Base-by-base conservation (phyloP, 2,329 filamentous ascomycete genomes). In the Penicillium sp. region DNA sequence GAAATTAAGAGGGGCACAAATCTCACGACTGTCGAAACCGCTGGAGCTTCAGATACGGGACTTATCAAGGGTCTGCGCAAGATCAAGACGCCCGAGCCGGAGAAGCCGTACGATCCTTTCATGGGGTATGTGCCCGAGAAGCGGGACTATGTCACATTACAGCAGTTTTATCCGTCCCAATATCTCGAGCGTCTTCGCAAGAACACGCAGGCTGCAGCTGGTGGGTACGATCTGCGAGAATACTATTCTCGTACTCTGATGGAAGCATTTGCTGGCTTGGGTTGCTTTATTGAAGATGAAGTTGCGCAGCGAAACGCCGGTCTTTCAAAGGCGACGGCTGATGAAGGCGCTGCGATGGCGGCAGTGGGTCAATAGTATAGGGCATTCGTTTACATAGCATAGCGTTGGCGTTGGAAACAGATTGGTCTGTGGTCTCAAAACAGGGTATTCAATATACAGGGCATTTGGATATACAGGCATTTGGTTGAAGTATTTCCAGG, bases 251-350 rank as follows among this genome's bases (percentile, higher is more conserved):
- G 91, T 23, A 85, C 88, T 23, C 74, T 98, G 66, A 87, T 89
- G 53, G 91, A 96, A 66, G 90, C 92, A 0, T 97, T 96, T 71
- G 83, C 88, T 0, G 93, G 95, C 0, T 70, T 98, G 52, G 89
- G 88, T 0, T 88, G 95, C 37, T 95, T 95, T 60, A 77, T 98
- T 37, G 86, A 81, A 31, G 89, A 96, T 40, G 91, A 95, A 64
- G 62, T 75, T 15, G 47, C 67, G 1, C 57, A 65, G 32, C 59
- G 68, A 37, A 63, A 69, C 35, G 56, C 55, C 32, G 42, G 29
- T 52, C 42, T 48, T 6, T 54, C 61, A 13, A 60, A 61, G 23
- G 53, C 64, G 20, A 45, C 60, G 6, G 56, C 63, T 13, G 66
- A 65, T 15, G 55, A 64, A 33, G 59, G 62, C 9, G 59, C 66